These are phyloP conservation scores for Gracilaria vermiculophylla DNA, from an alignment of 23 red algal species.

Conservation along the genomic window DNA sequence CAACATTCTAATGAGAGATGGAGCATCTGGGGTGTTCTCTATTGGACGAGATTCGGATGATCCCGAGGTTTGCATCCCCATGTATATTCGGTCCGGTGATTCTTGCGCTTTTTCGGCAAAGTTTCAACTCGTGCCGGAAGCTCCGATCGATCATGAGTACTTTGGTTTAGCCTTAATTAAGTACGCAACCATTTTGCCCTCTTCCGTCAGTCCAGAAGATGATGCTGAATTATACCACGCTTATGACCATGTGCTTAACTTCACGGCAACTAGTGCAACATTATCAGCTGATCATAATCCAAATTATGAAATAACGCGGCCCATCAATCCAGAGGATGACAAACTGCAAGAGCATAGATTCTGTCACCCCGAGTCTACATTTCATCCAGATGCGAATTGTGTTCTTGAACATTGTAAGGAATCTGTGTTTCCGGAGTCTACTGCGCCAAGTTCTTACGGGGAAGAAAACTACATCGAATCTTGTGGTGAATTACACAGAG, in stretches of 20 bases:
- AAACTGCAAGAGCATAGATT: neutral
- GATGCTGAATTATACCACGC: constrained; percentile 21
- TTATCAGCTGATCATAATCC: neutral
- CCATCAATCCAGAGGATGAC: neutral
- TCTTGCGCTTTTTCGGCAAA: constrained; percentile 16
- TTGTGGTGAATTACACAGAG: neutral
- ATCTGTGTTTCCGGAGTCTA: neutral
- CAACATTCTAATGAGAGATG: constrained; percentile 35
- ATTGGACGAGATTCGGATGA: constrained; percentile 19
- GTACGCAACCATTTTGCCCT: neutral
- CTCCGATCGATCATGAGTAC: neutral
- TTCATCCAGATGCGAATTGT: neutral
- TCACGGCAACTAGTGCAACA: neutral
- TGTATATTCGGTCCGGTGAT: neutral
- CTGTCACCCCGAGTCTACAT: neutral
- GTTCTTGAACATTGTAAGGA: neutral
- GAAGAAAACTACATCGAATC: neutral
- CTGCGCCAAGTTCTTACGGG: neutral
- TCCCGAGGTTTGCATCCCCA: constrained; percentile 31
- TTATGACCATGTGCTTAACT: constrained; percentile 36
- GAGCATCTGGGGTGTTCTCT: constrained; percentile 20
- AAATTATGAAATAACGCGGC: neutral
- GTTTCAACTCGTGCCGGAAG: neutral
- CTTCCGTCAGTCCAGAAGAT: constrained; percentile 1
- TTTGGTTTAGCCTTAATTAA: constrained; percentile 43